A percentile compares a stretch with the other conserved stretches of the same genome.
phyloP scores from a whole-genome alignment of 1,139 yeast species.

The Pichia sp. region DNA sequence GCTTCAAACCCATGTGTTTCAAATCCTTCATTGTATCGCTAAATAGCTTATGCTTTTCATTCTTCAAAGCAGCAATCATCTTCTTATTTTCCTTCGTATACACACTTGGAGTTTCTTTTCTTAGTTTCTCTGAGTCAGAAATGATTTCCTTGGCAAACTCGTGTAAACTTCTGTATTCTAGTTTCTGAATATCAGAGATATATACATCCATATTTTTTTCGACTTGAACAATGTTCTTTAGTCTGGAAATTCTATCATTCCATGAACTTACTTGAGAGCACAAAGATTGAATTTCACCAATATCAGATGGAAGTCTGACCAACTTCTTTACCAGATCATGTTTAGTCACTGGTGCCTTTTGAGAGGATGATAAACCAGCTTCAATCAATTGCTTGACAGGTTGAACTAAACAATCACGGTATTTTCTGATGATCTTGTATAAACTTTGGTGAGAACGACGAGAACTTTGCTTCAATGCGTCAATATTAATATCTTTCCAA shows the following conservation, averaged over 20 bases:
- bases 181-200: slow-evolving; percentile 28
- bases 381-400: slow-evolving; percentile 54
- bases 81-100: slow-evolving; percentile 72
- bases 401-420: slow-evolving; percentile 52
- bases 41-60: slow-evolving; percentile 69
- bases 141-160: slow-evolving; percentile 48
- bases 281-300: slow-evolving; percentile 10
- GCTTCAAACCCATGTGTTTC: slow-evolving; percentile 65
- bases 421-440: slow-evolving; percentile 78
- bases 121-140: slow-evolving; percentile 53
- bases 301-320: slow-evolving; percentile 10
- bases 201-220: slow-evolving; percentile 48
- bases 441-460: slow-evolving; percentile 77
- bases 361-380: slow-evolving; percentile 38
- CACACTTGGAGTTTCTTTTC: slow-evolving; percentile 68
- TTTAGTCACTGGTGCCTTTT: slow-evolving; percentile 10
- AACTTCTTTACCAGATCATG: background rate
- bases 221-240: slow-evolving; percentile 44
- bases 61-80: slow-evolving; percentile 59
- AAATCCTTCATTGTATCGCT: slow-evolving; percentile 73
- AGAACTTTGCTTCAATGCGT: slow-evolving; percentile 90
- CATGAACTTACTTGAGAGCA: slow-evolving; percentile 18
- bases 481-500: slow-evolving; percentile 95
- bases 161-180: slow-evolving; percentile 33
- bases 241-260: slow-evolving; percentile 12